Evolutionary conservation across 805 yeast species (phyloP).

Genomic region (Debaryomyces prosopidis): DNA sequence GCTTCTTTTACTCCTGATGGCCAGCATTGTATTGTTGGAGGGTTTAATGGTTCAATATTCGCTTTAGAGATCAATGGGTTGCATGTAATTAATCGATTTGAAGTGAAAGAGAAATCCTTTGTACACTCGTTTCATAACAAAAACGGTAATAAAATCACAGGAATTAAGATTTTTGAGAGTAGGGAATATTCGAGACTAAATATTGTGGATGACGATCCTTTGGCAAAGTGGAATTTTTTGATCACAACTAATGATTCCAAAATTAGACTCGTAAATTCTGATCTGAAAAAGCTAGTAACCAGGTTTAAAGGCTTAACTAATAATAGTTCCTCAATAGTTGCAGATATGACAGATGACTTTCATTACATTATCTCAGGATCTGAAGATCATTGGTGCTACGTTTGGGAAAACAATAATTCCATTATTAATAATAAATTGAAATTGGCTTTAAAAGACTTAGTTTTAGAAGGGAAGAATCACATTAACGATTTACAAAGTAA

Average conservation of each 20-base stretch:
- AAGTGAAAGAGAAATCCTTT: slow-evolving; percentile 28
- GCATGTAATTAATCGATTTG: slow-evolving; percentile 34
- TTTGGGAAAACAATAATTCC: slow-evolving; percentile 62
- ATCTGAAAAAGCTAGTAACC: slow-evolving; percentile 55
- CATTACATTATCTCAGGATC: slow-evolving; percentile 71
- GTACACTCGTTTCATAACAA: slow-evolving; percentile 23
- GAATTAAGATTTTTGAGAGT: slow-evolving; percentile 55
- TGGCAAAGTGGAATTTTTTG: slow-evolving; percentile 37
- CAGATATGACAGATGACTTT: slow-evolving; percentile 59
- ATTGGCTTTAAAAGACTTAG: slow-evolving; percentile 33
- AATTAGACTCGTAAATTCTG: slow-evolving; percentile 62
- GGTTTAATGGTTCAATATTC: slow-evolving; percentile 70
- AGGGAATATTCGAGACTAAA: slow-evolving; percentile 6
- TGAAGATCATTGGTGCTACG: slow-evolving; percentile 83
- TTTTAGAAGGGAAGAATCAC: slow-evolving; percentile 34
- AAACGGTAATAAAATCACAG: slow-evolving; percentile 62
- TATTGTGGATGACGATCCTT: slow-evolving; percentile 7
- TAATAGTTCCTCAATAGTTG: slow-evolving; percentile 69
- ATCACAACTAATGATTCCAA: slow-evolving; percentile 84
- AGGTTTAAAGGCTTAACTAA: slow-evolving; percentile 75
- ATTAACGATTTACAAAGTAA: slow-evolving; percentile 29
- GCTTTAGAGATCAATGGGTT: slow-evolving; percentile 67
- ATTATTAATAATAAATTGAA: slow-evolving; percentile 41
- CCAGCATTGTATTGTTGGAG: slow-evolving; percentile 67
- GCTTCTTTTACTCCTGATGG: slow-evolving; percentile 68